phyloP scores from a whole-genome alignment of 345 rosid species.

The Citrus mangshanensis region DNA sequence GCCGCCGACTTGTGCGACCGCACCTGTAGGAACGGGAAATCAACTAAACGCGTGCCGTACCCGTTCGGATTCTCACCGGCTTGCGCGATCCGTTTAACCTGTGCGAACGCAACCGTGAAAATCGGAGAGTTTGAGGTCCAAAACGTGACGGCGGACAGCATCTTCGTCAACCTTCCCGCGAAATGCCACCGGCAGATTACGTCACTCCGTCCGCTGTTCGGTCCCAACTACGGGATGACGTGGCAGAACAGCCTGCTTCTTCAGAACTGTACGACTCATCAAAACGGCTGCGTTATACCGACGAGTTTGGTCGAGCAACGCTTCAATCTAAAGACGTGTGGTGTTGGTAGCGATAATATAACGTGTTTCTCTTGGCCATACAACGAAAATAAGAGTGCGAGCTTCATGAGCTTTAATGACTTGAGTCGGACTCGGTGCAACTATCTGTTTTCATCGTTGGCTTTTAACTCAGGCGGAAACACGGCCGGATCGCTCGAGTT shows the following conservation, averaged over 20 bases:
- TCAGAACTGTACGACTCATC: slow-evolving; percentile 34
- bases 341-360: slow-evolving; percentile 22
- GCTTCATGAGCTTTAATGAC: slow-evolving; percentile 22
- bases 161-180: slow-evolving; percentile 39
- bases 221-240: slow-evolving; percentile 38
- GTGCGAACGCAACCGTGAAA: neutral
- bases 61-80: slow-evolving; percentile 75
- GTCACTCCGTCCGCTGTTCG: slow-evolving; percentile 31
- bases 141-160: slow-evolving; percentile 45
- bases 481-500: slow-evolving; percentile 41
- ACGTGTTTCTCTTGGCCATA: slow-evolving; percentile 39
- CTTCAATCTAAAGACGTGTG: slow-evolving; percentile 22
- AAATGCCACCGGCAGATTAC: slow-evolving; percentile 40
- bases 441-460: slow-evolving; percentile 52
- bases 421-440: slow-evolving; percentile 33
- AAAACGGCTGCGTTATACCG: slow-evolving; percentile 37
- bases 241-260: slow-evolving; percentile 52
- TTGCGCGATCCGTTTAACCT: slow-evolving; percentile 47
- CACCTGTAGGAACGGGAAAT: slow-evolving; percentile 36
- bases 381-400: neutral
- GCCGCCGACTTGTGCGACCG: slow-evolving; percentile 23
- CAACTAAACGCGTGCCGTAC: slow-evolving; percentile 26
- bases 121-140: slow-evolving; percentile 51
- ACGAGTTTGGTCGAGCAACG: slow-evolving; percentile 21
- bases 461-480: slow-evolving; percentile 24